Conservation (phyloP, 805 yeast species). For the Wickerhamia fluorescens region DNA sequence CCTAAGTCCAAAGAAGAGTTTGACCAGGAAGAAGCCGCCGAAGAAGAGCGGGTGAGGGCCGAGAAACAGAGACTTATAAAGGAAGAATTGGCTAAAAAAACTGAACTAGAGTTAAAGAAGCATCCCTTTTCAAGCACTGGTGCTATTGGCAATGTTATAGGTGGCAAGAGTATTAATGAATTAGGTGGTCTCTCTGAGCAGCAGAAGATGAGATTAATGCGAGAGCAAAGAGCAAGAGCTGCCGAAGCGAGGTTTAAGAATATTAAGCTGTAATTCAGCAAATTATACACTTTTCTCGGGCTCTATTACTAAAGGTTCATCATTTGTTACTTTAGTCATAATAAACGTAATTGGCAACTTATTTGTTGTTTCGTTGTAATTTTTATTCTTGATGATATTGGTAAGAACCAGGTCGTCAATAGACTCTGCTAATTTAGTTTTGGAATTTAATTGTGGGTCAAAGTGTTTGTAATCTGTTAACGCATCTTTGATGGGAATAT, state of each 20-base stretch:
- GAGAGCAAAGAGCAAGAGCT: conserved; percentile 94
- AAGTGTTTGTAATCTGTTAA: conserved; percentile 58
- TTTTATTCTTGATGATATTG: conserved; percentile 13
- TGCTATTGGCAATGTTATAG: conserved; percentile 11
- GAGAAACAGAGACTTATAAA: conserved; percentile 37
- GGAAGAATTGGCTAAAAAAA: conserved; percentile 36
- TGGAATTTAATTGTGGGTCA: conserved; percentile 32
- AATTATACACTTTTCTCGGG: background rate
- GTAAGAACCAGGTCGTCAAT: conserved; percentile 24
- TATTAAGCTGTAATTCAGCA: background rate
- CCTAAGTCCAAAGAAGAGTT: conserved; percentile 53
- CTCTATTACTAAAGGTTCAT: conserved; percentile 5
- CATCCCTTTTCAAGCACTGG: conserved; percentile 30
- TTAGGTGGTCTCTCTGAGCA: conserved; percentile 61
- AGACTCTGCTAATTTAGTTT: background rate
- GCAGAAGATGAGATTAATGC: conserved; percentile 71
- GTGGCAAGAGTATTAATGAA: conserved; percentile 31
- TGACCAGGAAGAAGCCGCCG: conserved; percentile 31
- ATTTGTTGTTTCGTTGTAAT: conserved; percentile 10
- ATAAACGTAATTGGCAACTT: conserved; percentile 27
- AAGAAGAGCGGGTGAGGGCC: conserved; percentile 27
- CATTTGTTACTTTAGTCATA: conserved; percentile 29
- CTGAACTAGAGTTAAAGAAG: conserved; percentile 32
- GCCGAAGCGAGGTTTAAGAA: conserved; percentile 72
- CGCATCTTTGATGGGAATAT: conserved; percentile 46